Base-by-base conservation (phyloP, 148 eudicot genomes). In the Euryodendron excelsum region DNA sequence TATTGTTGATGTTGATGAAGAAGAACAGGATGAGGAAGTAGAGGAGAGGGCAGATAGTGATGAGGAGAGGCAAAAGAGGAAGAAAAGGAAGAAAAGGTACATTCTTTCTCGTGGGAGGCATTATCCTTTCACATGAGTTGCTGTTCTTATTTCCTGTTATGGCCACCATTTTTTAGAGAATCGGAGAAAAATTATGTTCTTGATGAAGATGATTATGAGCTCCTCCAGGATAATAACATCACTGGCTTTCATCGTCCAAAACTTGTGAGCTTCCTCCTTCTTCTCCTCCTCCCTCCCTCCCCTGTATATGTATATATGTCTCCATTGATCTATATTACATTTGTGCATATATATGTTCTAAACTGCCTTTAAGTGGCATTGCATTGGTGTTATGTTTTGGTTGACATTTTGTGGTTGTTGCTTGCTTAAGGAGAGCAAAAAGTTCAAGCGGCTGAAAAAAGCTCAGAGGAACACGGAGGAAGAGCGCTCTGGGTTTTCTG, bases 171-270 rank as follows among this genome's bases (percentile, higher is more conserved):
- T 69, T 77, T n/a, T 50, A 95, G 99, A 84, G 96, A 89, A 74
- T 90, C 90, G 1, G 90, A 87, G 78, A 83, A 83, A 80, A 80
- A 83, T 75, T 93, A 84, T 77, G 82, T 70, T 76, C 98, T 95
- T 68, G 99, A 95, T 78, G 98, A 93, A 48, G 99, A 95, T 78
- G 99, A 95, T 68, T 95, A 93, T 68, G 90, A 81, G 73, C 97
- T 95, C 48, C 97, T 95, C 8, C 79, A 87, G 87, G 99, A 90
- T 67, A 88, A 88, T 77, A 91, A 94, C 69, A 82, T 89, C 48
- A 55, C 88, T 3, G 94, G 87, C 36, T 81, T 91, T 76, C 86
- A 82, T 61, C 97, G 96, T 31, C 91, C 90, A 52, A 82, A 80
- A 71, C 58, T 81, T 71, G 88, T 85, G 77, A 82, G 85, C 81